phyloP scores from a whole-genome alignment of 2,329 filamentous ascomycete species.

The Sphaceloma murrayae region DNA sequence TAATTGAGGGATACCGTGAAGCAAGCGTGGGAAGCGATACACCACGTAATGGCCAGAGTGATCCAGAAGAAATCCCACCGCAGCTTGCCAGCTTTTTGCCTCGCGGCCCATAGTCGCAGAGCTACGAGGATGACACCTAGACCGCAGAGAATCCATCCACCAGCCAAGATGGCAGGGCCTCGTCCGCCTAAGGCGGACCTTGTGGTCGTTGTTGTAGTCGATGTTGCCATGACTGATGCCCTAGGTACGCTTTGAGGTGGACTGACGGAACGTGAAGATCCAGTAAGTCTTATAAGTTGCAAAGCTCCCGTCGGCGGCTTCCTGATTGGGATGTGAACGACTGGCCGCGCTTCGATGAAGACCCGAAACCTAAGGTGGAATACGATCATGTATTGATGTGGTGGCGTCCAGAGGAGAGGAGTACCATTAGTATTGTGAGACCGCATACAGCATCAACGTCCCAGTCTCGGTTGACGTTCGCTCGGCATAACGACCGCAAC shows the following conservation, averaged over 20 bases:
- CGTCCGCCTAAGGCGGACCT: neutral
- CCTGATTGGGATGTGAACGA: neutral
- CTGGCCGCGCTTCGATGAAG: neutral
- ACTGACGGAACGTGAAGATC: neutral
- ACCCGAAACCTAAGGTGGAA: neutral
- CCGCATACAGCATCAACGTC: neutral
- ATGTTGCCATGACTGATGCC: neutral
- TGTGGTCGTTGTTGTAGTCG: neutral
- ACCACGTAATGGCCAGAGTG: neutral
- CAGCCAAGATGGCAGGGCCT: conserved; percentile 5
- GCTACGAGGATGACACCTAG: conserved; percentile 7
- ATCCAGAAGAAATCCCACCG: conserved; percentile 16
- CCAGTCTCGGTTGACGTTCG: too few relatives aligned
- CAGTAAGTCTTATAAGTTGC: too few relatives aligned
- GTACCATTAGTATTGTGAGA: neutral
- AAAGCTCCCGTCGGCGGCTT: neutral
- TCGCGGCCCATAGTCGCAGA: conserved; percentile 7
- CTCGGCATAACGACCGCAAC: neutral
- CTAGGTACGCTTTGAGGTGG: neutral
- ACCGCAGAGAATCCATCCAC: conserved; percentile 9
- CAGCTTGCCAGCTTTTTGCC: conserved; percentile 12
- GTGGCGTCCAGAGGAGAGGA: neutral
- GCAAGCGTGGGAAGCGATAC: conserved; percentile 7
- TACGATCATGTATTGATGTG: neutral
- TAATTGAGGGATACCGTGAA: conserved; percentile 10